Evolutionary conservation across 441 rosid genomes (phyloP).

Genomic region (Erodium trifolium): DNA sequence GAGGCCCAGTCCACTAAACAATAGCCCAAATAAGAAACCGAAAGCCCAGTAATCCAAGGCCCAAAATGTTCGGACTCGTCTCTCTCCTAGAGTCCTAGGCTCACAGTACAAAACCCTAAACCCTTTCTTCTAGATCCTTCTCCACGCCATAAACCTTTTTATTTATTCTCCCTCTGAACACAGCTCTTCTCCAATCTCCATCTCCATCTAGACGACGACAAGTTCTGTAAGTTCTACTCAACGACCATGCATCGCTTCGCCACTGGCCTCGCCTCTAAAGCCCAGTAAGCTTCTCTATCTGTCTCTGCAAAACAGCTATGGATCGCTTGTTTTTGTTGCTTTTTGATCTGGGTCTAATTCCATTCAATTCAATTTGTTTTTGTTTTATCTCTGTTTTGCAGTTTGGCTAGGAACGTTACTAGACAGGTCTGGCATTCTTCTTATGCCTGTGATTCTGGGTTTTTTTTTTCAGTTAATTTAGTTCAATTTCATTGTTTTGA

Average conservation of each 20-base stretch:
- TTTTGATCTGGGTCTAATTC: not conserved
- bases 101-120: not conserved
- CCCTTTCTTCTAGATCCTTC: not conserved
- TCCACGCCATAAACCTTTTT: not conserved
- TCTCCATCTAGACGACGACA: not conserved
- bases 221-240: not conserved
- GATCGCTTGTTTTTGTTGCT: not conserved
- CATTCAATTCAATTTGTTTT: not conserved
- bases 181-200: not conserved
- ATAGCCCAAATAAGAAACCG: too few species aligned
- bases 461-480: not conserved
- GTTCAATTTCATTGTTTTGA: not conserved
- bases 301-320: not conserved
- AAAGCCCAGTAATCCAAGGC: not conserved
- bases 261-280: not conserved
- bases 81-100: not conserved
- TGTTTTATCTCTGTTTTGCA: not conserved
- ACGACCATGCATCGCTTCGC: constrained; percentile 1
- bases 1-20: too few species aligned
- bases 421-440: not conserved
- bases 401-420: not conserved
- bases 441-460: not conserved
- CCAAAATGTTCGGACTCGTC: not conserved
- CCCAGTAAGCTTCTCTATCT: not conserved
- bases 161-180: not conserved